A percentile compares a stretch with the other conserved stretches of the same genome.
Conservation (phyloP, 1,284 basidiomycete genomes). For the Fistulina hepatica region DNA sequence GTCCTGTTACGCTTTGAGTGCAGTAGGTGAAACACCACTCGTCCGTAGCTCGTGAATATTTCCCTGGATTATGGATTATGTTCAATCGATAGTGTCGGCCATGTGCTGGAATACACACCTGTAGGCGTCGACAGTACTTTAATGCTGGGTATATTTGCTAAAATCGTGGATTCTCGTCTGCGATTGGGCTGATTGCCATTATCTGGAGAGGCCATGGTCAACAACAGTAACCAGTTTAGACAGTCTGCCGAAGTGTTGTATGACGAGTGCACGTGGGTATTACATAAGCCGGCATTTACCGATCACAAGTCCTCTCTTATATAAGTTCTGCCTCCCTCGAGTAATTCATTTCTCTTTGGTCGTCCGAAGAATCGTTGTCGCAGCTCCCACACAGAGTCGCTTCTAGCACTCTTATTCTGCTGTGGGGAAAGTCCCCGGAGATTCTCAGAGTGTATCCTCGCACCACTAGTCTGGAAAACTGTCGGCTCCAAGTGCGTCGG, state of each 20-base stretch:
- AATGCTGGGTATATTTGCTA: constrained; percentile 37
- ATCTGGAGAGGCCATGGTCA: neutral
- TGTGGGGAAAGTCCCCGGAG: constrained; percentile 93
- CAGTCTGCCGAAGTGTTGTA: constrained; percentile 10
- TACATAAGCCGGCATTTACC: neutral
- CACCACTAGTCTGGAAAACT: constrained; percentile 50
- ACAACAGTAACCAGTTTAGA: neutral
- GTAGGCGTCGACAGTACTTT: constrained; percentile 38
- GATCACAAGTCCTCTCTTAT: constrained; percentile 8
- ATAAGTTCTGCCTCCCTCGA: constrained; percentile 18
- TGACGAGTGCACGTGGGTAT: constrained; percentile 1
- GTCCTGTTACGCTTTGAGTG: constrained; percentile 50
- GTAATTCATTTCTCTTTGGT: constrained; percentile 26
- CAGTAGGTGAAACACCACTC: constrained; percentile 22
- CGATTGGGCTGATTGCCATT: neutral
- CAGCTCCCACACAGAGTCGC: constrained; percentile 63
- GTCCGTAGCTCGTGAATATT: constrained; percentile 46
- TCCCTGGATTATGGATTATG: constrained; percentile 30
- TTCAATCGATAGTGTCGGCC: constrained; percentile 8
- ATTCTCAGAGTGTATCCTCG: constrained; percentile 49
- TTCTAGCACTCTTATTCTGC: constrained; percentile 35
- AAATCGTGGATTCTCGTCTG: constrained; percentile 12
- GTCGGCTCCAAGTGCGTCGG: constrained; percentile 56
- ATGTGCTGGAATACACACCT: constrained; percentile 21
- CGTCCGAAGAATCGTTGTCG: constrained; percentile 75